Evolutionary conservation across 1,139 yeast genomes (phyloP).

Genomic region (Wickerhamomyces sp.): DNA sequence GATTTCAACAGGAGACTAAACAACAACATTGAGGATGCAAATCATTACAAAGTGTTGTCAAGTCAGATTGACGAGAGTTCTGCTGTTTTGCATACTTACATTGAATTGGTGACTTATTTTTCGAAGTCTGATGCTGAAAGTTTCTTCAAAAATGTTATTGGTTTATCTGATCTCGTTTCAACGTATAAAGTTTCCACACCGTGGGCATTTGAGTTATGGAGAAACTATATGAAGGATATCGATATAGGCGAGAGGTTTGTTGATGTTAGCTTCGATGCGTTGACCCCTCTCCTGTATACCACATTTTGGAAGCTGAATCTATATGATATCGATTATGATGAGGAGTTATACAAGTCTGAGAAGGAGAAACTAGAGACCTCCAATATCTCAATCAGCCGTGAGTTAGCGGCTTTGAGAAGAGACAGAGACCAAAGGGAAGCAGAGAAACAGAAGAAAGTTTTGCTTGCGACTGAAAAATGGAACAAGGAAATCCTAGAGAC

Average conservation of each 20-base stretch:
- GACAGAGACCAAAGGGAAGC: constrained; percentile 26
- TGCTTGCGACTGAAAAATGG: constrained; percentile 25
- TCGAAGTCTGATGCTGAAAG: constrained; percentile 29
- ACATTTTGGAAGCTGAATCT: constrained; percentile 73
- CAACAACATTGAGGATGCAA: constrained; percentile 34
- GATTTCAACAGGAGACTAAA: constrained; percentile 43
- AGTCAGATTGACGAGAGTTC: constrained; percentile 68
- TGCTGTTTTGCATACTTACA: constrained; percentile 58
- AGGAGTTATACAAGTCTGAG: constrained; percentile 47
- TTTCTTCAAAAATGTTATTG: constrained; percentile 36
- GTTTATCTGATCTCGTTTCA: constrained; percentile 42
- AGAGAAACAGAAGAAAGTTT: constrained; percentile 28
- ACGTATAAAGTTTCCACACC: constrained; percentile 51
- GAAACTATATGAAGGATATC: constrained; percentile 34
- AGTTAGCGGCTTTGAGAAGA: constrained; percentile 18
- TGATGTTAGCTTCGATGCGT: constrained; percentile 30
- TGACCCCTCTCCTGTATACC: constrained; percentile 46
- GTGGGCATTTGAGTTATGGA: constrained; percentile 82
- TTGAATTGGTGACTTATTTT: constrained; percentile 54
- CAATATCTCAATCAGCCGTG: constrained; percentile 16
- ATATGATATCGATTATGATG: constrained; percentile 65
- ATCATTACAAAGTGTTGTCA: constrained; percentile 69
- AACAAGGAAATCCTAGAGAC: constrained; percentile 28
- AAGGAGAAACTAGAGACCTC: constrained; percentile 28
- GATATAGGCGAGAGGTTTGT: constrained; percentile 21